These are phyloP conservation scores for Rhodotorula sp. DNA, from an alignment of 1,284 basidiomycete genomes.

Conservation along the genomic window DNA sequence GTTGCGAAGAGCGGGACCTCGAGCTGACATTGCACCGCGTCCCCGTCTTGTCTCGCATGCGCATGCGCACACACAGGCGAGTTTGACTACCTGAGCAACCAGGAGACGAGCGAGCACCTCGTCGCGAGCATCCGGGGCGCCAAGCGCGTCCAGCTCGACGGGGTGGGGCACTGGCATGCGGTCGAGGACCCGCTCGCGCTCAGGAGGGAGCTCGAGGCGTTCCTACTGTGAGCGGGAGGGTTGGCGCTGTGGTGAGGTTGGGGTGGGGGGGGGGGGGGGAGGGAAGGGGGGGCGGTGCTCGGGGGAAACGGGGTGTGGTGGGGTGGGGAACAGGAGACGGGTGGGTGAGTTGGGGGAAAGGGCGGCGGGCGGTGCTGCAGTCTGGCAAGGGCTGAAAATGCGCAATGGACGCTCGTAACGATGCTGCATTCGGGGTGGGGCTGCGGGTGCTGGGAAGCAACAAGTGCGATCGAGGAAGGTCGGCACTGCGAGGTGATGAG, in stretches of 20 bases:
- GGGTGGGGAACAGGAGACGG: too few species aligned
- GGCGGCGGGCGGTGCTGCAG: too few species aligned
- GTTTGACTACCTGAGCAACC: constrained; percentile 30
- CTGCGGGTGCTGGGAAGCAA: too few species aligned
- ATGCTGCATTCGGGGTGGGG: too few species aligned
- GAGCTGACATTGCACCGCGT: too few species aligned
- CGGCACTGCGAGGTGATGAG: too few species aligned
- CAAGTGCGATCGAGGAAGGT: too few species aligned
- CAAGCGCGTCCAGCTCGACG: constrained; percentile 10
- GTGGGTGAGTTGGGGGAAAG: too few species aligned
- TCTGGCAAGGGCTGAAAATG: too few species aligned
- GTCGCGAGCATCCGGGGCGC: constrained; percentile 8
- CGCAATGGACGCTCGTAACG: too few species aligned
- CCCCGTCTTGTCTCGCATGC: background rate
- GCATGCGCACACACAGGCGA: background rate
- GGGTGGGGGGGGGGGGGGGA: background rate
- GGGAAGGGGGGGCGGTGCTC: background rate
- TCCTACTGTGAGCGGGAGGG: background rate
- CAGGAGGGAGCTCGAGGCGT: constrained; percentile 16
- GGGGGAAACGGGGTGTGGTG: background rate
- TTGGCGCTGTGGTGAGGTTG: too few species aligned
- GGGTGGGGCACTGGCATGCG: constrained; percentile 41
- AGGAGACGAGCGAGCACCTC: constrained; percentile 20
- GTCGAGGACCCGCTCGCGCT: constrained; percentile 22
- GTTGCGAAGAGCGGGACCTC: background rate